These are phyloP conservation scores for Arabis hirsuta DNA, from an alignment of 345 rosid species.

Conservation along the genomic window DNA sequence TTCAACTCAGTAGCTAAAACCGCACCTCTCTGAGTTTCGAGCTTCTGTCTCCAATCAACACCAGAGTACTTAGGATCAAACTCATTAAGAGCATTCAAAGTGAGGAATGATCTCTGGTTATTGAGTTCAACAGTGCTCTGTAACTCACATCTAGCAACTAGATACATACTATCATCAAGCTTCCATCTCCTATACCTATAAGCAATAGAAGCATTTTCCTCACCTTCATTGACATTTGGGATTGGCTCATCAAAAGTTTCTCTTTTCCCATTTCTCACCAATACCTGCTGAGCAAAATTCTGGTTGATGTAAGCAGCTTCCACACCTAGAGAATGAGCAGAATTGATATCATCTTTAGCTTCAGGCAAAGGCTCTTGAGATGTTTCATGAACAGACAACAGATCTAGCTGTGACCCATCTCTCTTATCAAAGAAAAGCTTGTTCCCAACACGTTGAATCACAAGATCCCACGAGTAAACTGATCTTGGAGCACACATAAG, in stretches of 20 bases:
- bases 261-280: conserved; percentile 83
- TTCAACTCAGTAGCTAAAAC: conserved; percentile 95
- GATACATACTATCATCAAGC: conserved; percentile 75
- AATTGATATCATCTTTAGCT: conserved; percentile 43
- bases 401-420: conserved; percentile 86
- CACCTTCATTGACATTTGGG: conserved; percentile 90
- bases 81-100: conserved; percentile 93
- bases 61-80: conserved; percentile 95
- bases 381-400: conserved; percentile 87
- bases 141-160: conserved; percentile 89
- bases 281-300: conserved; percentile 70
- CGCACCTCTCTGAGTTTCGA: conserved; percentile 98
- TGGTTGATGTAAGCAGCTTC: conserved; percentile 65
- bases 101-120: conserved; percentile 74
- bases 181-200: conserved; percentile 97
- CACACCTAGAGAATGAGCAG: conserved; percentile 60
- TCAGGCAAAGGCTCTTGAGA: conserved; percentile 77
- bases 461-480: conserved; percentile 98
- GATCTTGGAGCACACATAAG: conserved; percentile 95
- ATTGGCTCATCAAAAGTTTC: conserved; percentile 83
- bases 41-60: conserved; percentile 97
- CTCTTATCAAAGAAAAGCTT: conserved; percentile 92
- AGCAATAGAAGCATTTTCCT: conserved; percentile 95
- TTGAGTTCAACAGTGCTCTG: conserved; percentile 86
- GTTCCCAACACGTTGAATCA: conserved; percentile 91